These are phyloP conservation scores for Fusarium pseudocircinatum DNA, from an alignment of 2,329 filamentous ascomycete genomes.

Conservation along the genomic window DNA sequence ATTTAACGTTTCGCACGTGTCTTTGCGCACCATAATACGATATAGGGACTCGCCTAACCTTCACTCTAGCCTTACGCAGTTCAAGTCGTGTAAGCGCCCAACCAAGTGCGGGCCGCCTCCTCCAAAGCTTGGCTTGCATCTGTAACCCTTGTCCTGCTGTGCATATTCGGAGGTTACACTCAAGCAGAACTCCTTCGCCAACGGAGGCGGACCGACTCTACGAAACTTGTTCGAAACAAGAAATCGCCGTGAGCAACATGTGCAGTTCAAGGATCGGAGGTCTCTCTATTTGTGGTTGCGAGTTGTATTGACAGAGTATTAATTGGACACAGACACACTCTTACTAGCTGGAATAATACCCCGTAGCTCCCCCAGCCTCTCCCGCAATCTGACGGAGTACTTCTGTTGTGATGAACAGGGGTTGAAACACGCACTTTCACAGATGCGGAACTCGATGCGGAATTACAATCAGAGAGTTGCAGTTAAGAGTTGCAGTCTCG, in stretches of 20 bases:
- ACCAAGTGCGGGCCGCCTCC: conserved; percentile 20
- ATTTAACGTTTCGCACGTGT: conserved; percentile 38
- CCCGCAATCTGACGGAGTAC: conserved; percentile 14
- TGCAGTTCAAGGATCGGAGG: neutral
- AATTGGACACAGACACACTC: neutral
- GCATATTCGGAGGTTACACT: conserved; percentile 15
- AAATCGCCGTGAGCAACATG: conserved; percentile 17
- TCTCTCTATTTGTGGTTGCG: conserved; percentile 2
- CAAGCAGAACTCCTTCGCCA: neutral
- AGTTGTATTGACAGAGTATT: conserved; percentile 9
- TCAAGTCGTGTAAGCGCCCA: conserved; percentile 28
- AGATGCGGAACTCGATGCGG: conserved; percentile 8
- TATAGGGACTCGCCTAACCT: neutral
- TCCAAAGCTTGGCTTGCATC: conserved; percentile 29
- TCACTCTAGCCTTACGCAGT: conserved; percentile 3
- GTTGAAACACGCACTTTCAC: conserved; percentile 32
- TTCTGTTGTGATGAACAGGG: conserved; percentile 6
- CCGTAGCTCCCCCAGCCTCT: conserved; percentile 24
- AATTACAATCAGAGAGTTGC: neutral
- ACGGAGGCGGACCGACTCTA: conserved; percentile 20
- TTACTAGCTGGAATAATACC: neutral
- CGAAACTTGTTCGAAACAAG: conserved; percentile 9
- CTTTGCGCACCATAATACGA: conserved; percentile 4
- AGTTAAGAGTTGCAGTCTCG: neutral
- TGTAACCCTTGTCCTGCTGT: conserved; percentile 2